Base-by-base conservation (phyloP, 345 rosid genomes). In the Gossypium sturtianum region DNA sequence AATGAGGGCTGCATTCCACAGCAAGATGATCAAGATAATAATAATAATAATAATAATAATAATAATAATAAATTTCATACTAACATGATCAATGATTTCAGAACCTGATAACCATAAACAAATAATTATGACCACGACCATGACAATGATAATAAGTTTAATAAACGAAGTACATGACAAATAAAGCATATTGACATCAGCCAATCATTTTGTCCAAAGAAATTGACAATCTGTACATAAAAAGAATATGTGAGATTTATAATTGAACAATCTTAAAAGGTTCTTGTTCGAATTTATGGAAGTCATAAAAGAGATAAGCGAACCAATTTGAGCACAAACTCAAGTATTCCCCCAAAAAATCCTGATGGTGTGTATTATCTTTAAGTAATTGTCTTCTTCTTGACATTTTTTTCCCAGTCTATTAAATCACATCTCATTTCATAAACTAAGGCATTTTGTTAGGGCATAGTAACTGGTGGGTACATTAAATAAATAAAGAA, bases 1-100 rank as follows among this genome's bases (percentile, higher is more conserved):
- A 75, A 57, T 89, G 89, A 75, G 98, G 98, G 77, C 98, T 94
- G 89, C 84, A 85, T 62, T 74, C 34, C 66, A 60, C 49, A 60
- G 52, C 19, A 70, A 69, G 61, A 48, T 15, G 25, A 77, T 72
- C 59, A 76, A 22, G 43, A 23, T 34, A 0, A 27, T 27, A 20
- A 77, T 25, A 38, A 62, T 54, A 0, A 29, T 29, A 4, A 29
- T 34, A 5, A 34, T 34, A 5, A 34, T 34, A 34, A 34, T 34
- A 34, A 34, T 34, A 34, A 34, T 34, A 34, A 34, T 5, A 5
- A 34, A 53, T 69, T 57, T 66, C 27, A 73, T 45, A 64, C 66
- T 74, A 80, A 66, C 69, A 80, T 15, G 66, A 66, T 43, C 63
- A 78, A 80, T 15, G 63, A 66, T 43, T 58, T 80, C 56, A 82